Evolutionary conservation across 371 early-diverging fungal species (phyloP), one percentile per base, ranked within the genome.

Genomic region (Coemansia sp.): DNA sequence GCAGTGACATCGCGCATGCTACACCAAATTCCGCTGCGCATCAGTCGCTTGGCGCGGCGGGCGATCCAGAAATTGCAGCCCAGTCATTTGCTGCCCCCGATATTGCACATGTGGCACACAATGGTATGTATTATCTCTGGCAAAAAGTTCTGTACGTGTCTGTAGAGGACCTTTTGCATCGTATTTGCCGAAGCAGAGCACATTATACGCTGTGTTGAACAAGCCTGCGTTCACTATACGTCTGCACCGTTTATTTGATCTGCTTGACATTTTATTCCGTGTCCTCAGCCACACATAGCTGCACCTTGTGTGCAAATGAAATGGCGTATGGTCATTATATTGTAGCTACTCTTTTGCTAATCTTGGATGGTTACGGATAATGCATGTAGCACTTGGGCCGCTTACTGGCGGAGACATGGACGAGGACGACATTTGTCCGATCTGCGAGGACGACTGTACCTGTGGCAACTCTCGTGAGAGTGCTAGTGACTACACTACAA

Each of bases 371-470:
- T 11, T 11, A n/a, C 14, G 26, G 13, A 13, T 22, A 16, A 40
- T 29, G 63, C 4, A 54, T 11, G 11, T 40, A 57, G 58, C 58
- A 13, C 24, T 16, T 2, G 24, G 22, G 4, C 29, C 11, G 34
- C 50, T 13, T 10, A 72, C 71, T 42, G 45, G 45, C 7, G 59
- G 50, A 26, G 76, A 67, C 42, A 64, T 67, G 72, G 76, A 76
- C 31, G 80, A 80, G 21, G 74, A 79, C 55, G 76, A 76, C 31
- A 76, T 76, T 8, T 80, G 80, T 39, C 80, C 80, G 11, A 71
- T 80, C 40, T 80, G 80, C 64, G 80, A 80, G 45, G 73, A 79
- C 61, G 80, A 80, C 24, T 80, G 80, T 58, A 78, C 74, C 4
- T 80, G 80, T 48, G 63, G 59, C 18, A 69, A 66, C 67, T 16